A percentile compares a stretch with the other conserved stretches of the same genome.
These are phyloP conservation scores for Daedaleopsis nitida DNA, from an alignment of 768 basidiomycete genomes.

Conservation along the genomic window DNA sequence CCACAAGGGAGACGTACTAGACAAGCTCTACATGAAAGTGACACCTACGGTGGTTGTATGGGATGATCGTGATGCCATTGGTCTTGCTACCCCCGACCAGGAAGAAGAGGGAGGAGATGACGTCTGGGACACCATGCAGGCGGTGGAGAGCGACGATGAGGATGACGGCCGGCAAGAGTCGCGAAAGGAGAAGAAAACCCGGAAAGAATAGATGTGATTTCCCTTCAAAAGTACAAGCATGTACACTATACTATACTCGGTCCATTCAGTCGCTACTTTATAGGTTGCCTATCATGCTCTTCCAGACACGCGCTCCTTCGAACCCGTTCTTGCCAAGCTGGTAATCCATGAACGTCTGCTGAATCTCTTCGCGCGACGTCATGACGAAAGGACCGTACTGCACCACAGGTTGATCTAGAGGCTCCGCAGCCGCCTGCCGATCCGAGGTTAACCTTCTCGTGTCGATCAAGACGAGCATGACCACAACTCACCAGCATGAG, in stretches of 20 bases:
- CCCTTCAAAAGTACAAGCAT: neutral
- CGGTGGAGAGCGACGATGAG: constrained; percentile 44
- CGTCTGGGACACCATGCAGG: constrained; percentile 69
- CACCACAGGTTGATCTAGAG: constrained; percentile 84
- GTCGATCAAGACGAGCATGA: neutral
- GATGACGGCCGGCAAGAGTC: constrained; percentile 25
- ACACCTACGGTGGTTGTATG: constrained; percentile 65
- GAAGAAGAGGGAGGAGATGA: constrained; percentile 52
- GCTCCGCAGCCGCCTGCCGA: constrained; percentile 76
- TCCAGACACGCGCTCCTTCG: constrained; percentile 87
- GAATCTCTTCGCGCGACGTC: constrained; percentile 78
- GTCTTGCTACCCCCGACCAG: constrained; percentile 32
- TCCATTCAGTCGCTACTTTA: neutral
- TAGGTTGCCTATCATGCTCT: constrained; percentile 68
- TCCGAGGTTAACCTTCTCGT: neutral
- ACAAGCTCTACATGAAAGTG: constrained; percentile 64
- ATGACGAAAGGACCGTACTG: constrained; percentile 91
- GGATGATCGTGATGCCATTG: constrained; percentile 44
- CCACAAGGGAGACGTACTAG: constrained; percentile 59
- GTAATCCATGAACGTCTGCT: constrained; percentile 82
- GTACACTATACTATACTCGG: neutral
- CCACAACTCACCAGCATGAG: constrained; percentile 63
- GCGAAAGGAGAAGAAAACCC: constrained; percentile 26
- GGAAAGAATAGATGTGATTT: neutral
- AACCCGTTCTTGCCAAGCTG: constrained; percentile 83